phyloP scores from a whole-genome alignment of 2,329 filamentous ascomycete genomes.

The Xylariaceae sp. region DNA sequence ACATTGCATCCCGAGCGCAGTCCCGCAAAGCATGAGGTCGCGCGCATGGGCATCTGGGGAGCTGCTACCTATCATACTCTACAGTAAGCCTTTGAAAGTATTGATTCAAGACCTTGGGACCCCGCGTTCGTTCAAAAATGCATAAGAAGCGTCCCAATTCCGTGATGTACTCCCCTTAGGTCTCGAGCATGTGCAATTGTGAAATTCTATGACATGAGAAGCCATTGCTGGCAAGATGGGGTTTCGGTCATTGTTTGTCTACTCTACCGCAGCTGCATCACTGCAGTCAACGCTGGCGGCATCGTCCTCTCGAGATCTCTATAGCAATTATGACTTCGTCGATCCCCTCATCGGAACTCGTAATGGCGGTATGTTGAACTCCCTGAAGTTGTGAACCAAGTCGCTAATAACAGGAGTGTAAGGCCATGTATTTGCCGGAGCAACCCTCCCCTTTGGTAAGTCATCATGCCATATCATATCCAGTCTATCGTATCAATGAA shows the following conservation, averaged over 20 bases:
- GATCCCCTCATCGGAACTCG: slow-evolving; percentile 33
- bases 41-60: too few relatives aligned
- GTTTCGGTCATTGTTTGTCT: slow-evolving; percentile 13
- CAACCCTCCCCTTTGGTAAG: slow-evolving; percentile 32
- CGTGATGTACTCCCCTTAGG: not conserved
- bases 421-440: slow-evolving; percentile 35
- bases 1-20: not conserved
- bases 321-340: slow-evolving; percentile 28
- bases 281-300: slow-evolving; percentile 13
- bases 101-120: not conserved
- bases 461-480: not conserved
- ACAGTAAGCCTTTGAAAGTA: not conserved
- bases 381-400: not conserved
- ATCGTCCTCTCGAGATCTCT: slow-evolving; percentile 9
- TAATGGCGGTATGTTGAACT: slow-evolving; percentile 30
- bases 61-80: not conserved
- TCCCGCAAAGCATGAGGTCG: not conserved
- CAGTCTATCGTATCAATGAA: not conserved
- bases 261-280: slow-evolving; percentile 6
- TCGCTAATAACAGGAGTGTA: slow-evolving; percentile 13
- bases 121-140: not conserved
- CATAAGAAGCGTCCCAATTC: not conserved
- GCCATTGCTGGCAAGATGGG: slow-evolving; percentile 9
- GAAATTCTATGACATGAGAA: not conserved
- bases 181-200: not conserved